These are phyloP conservation scores for Casuarina glauca DNA, from an alignment of 306 rosid genomes.

Conservation along the genomic window DNA sequence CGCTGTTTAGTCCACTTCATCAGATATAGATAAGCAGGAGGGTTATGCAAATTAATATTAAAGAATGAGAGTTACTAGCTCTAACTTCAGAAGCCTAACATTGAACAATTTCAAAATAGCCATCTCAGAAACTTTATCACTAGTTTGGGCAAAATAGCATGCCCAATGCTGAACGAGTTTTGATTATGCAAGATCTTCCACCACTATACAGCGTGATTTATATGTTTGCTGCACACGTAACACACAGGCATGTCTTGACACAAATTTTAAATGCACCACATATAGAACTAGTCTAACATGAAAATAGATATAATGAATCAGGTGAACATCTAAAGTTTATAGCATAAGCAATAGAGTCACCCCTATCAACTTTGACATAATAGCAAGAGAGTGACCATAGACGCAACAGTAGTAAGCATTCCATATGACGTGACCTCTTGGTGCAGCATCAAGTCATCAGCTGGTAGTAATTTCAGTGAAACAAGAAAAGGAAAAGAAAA, in stretches of 20 bases:
- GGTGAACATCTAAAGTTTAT: neutral
- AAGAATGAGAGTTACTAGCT: neutral
- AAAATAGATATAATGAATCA: neutral
- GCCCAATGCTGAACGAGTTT: neutral
- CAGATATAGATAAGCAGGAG: neutral
- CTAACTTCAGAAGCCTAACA: neutral
- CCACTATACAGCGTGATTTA: neutral
- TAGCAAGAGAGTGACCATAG: neutral
- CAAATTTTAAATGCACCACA: neutral
- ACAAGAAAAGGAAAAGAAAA: constrained; percentile 8
- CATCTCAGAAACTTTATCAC: neutral
- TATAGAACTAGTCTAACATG: neutral
- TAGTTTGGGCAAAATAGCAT: neutral
- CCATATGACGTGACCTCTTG: neutral
- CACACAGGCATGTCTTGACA: neutral
- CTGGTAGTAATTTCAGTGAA: constrained; percentile 11
- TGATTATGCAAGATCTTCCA: neutral
- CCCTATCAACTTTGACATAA: neutral
- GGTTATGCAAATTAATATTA: no score
- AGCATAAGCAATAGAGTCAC: neutral
- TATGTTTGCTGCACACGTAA: neutral
- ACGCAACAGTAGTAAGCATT: neutral
- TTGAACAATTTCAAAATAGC: neutral
- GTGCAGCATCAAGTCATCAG: constrained; percentile 3
- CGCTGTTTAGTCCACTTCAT: neutral